A percentile compares a stretch with the other conserved stretches of the same genome.
Conservation (phyloP, 2,329 filamentous ascomycete genomes). For the Cytospora piceicola region DNA sequence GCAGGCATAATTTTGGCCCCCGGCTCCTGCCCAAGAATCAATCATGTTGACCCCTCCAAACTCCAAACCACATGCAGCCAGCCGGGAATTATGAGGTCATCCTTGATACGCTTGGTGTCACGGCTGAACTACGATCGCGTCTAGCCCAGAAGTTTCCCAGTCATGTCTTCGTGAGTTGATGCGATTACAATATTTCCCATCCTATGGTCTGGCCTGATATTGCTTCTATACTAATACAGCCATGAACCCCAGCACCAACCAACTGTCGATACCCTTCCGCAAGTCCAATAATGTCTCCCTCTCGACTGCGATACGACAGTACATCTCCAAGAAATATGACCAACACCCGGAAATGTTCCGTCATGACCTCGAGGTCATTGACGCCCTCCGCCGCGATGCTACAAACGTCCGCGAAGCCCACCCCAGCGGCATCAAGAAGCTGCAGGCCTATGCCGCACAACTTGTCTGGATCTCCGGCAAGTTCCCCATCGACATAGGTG, state of each 20-base stretch:
- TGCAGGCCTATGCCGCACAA: constrained; percentile 91
- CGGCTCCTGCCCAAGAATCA: background rate
- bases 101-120: background rate
- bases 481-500: constrained; percentile 94
- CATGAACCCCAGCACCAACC: constrained; percentile 49
- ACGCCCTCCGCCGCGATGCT: constrained; percentile 81
- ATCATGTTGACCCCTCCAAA: background rate
- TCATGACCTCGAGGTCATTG: constrained; percentile 82
- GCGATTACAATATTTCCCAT: background rate
- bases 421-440: constrained; percentile 79
- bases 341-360: constrained; percentile 97
- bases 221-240: constrained; percentile 1
- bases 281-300: constrained; percentile 79
- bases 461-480: constrained; percentile 92
- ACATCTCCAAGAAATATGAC: constrained; percentile 98
- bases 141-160: background rate
- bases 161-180: constrained; percentile 24
- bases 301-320: constrained; percentile 83
- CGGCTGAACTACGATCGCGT: background rate
- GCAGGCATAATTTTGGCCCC: constrained; percentile 5
- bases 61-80: background rate
- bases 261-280: constrained; percentile 84
- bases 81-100: constrained; percentile 25
- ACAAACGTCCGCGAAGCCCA: constrained; percentile 88
- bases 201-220: background rate